Base-by-base conservation (phyloP, 2,329 filamentous ascomycete species). In the Trichoderma sp. region DNA sequence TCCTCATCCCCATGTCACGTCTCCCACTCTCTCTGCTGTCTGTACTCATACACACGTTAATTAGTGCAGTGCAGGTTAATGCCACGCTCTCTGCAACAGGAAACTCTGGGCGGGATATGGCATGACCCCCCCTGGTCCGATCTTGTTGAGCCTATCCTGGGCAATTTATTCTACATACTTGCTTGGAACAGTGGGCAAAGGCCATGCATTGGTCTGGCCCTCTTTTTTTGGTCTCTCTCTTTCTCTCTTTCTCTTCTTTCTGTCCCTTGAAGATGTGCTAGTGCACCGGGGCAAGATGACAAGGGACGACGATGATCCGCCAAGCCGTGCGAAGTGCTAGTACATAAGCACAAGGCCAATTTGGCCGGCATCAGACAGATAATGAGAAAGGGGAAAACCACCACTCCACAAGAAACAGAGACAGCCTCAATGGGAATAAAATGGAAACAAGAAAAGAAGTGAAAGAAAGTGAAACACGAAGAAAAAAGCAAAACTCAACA, bases 1-100 rank as follows among this genome's bases (percentile, higher is more conserved):
- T 69, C 66, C 57, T 53, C 57, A 69, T 26, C 66, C 66, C 39
- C 66, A 51, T 34, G 39, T 43, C 39, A n/a, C 18, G 39, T 43
- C 39, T 36, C 12, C 32, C 11, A 36, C 34, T 15, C 12, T 43
- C 15, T n/a, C 15, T 43, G 3, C 36, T 18, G 18, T 0, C 36
- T 18, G 36, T 18, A 43, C 36, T 7, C 36, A 39, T 28, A 56
- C 43, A 51, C n/a, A 12, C 43, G n/a, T 51, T 51, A 51, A 51
- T 51, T 24, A 51, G n/a, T 51, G 43, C 43, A 21, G 4, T 6
- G 24, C 47, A 53, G 47, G 32, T 43, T 30, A 7, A 24, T 60
- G 26, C 56, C 28, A 58, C 26, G 26, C 61, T 47, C 18, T 32
- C 62, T 39, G 21, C 39, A 63, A 43, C 21, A 11, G 36, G 39